phyloP scores from a whole-genome alignment of 2,329 filamentous ascomycete genomes.

The Tolypocladium cylindrosporum region DNA sequence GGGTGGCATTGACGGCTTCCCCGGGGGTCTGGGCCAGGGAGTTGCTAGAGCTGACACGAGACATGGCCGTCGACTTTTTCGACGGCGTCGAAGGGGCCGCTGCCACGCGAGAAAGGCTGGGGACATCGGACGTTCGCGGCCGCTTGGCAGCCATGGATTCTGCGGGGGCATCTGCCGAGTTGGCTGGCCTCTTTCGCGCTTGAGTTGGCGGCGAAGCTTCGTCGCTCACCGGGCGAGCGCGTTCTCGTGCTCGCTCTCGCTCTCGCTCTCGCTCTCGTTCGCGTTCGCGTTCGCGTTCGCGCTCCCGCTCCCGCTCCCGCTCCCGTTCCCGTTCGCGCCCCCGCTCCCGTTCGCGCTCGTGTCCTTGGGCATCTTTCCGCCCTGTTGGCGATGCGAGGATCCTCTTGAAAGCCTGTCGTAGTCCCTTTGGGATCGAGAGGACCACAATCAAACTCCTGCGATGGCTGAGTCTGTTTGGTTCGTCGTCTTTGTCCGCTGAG shows the following conservation, averaged over 20 bases:
- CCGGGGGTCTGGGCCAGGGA: slow-evolving; percentile 43
- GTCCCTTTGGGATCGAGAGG: slow-evolving; percentile 38
- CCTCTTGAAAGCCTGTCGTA: slow-evolving; percentile 32
- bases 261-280: slow-evolving; percentile 3
- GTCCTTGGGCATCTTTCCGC: slow-evolving; percentile 24
- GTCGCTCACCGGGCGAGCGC: slow-evolving; percentile 25
- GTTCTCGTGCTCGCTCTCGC: slow-evolving; percentile 8
- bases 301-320: slow-evolving; percentile 7
- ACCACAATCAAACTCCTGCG: slow-evolving; percentile 29
- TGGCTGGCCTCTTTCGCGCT: slow-evolving; percentile 40
- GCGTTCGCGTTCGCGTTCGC: slow-evolving; percentile 10
- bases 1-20: slow-evolving; percentile 25
- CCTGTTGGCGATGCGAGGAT: slow-evolving; percentile 33
- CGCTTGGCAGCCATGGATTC: slow-evolving; percentile 29
- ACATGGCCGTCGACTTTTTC: slow-evolving; percentile 41
- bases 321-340: not conserved
- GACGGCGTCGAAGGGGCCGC: slow-evolving; percentile 39
- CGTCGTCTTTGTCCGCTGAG: slow-evolving; percentile 20
- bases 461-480: slow-evolving; percentile 11
- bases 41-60: slow-evolving; percentile 41
- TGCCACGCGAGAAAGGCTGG: slow-evolving; percentile 18
- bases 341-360: slow-evolving; percentile 10
- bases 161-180: slow-evolving; percentile 22
- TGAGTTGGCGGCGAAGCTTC: slow-evolving; percentile 23
- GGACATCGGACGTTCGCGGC: slow-evolving; percentile 31